phyloP scores from a whole-genome alignment of 768 basidiomycete genomes.

The Russula ochroleuca region DNA sequence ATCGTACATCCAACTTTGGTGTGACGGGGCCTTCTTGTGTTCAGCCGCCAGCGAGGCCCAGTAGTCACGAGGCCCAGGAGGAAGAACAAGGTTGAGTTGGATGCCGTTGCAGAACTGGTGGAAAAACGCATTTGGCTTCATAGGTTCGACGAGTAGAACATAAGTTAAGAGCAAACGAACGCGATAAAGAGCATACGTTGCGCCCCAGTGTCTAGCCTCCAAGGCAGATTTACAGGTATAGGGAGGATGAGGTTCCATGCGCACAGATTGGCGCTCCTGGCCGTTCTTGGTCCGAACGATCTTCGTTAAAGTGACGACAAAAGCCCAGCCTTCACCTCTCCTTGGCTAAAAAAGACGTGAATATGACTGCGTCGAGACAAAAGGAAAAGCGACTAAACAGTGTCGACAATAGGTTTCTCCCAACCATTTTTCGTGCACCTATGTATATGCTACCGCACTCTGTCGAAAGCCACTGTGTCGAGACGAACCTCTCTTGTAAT shows the following conservation, averaged over 20 bases:
- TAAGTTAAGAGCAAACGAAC: constrained; percentile 46
- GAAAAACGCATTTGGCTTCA: constrained; percentile 30
- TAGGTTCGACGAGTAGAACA: constrained; percentile 17
- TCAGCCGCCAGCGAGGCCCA: constrained; percentile 74
- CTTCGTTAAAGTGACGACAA: constrained; percentile 61
- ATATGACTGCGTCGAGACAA: constrained; percentile 3
- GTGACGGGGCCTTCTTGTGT: constrained; percentile 61
- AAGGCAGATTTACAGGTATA: constrained; percentile 60
- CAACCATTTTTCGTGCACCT: constrained; percentile 89
- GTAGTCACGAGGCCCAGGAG: constrained; percentile 81
- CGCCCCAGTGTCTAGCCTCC: constrained; percentile 90
- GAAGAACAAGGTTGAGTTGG: constrained; percentile 69
- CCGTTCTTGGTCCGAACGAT: constrained; percentile 63
- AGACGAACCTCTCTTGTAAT: constrained; percentile 65
- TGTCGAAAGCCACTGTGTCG: background rate
- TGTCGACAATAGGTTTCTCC: constrained; percentile 79
- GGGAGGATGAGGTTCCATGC: constrained; percentile 69
- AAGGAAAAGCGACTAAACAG: constrained; percentile 42
- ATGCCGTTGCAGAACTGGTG: constrained; percentile 69
- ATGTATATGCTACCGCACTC: constrained; percentile 6
- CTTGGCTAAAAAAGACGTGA: constrained; percentile 39
- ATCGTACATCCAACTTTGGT: constrained; percentile 84
- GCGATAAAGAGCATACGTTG: constrained; percentile 81
- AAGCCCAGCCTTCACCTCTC: constrained; percentile 52
- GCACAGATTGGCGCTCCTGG: constrained; percentile 56